phyloP scores from a whole-genome alignment of 805 yeast genomes.

The Zygosaccharomyces bailii region DNA sequence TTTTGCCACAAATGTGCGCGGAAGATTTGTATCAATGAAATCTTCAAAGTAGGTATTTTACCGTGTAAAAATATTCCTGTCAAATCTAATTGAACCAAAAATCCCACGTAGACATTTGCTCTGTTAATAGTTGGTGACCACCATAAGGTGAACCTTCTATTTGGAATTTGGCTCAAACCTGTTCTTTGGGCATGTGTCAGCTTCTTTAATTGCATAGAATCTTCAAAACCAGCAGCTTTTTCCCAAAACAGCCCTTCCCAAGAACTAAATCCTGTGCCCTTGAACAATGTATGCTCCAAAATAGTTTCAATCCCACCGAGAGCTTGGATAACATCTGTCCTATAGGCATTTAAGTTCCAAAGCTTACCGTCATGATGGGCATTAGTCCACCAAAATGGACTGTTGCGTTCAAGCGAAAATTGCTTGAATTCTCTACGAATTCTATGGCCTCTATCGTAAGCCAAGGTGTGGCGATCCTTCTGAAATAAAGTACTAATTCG shows the following conservation, averaged over 20 bases:
- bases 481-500: slow-evolving; percentile 93
- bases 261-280: slow-evolving; percentile 94
- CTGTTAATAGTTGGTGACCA: slow-evolving; percentile 99
- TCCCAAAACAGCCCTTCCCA: slow-evolving; percentile 99
- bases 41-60: slow-evolving; percentile 93
- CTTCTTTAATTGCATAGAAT: slow-evolving; percentile 88
- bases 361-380: slow-evolving; percentile 91
- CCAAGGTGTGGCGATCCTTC: slow-evolving; percentile 89
- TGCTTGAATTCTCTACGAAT: slow-evolving; percentile 74
- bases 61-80: slow-evolving; percentile 98
- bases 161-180: slow-evolving; percentile 96
- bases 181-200: slow-evolving; percentile 96
- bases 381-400: slow-evolving; percentile 97
- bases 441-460: slow-evolving; percentile 92
- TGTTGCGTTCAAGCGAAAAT: slow-evolving; percentile 64
- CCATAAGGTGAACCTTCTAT: slow-evolving; percentile 95
- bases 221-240: slow-evolving; percentile 95
- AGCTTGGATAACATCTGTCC: slow-evolving; percentile 95
- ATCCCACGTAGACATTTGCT: slow-evolving; percentile 97
- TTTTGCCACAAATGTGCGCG: slow-evolving; percentile 99
- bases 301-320: slow-evolving; percentile 97
- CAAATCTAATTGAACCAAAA: slow-evolving; percentile 89
- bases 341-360: slow-evolving; percentile 89
- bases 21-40: slow-evolving; percentile 91
- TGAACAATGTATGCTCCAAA: slow-evolving; percentile 88